phyloP scores from a whole-genome alignment of 148 eudicot genomes.

The Drosera capensis region DNA sequence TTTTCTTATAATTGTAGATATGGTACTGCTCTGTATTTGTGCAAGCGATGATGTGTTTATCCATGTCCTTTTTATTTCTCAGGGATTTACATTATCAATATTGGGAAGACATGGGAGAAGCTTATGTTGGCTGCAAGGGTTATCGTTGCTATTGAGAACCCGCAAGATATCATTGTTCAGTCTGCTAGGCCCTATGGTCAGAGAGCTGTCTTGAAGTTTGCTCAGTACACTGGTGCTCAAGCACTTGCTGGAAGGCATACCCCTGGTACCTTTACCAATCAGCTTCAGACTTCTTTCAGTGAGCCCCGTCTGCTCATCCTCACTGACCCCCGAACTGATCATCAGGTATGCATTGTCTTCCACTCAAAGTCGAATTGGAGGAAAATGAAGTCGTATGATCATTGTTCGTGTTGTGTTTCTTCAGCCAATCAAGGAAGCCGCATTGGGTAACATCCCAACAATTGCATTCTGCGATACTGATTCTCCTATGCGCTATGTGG shows the following conservation, averaged over 20 bases:
- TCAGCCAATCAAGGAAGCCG: constrained; percentile 70
- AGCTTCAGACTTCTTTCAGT: constrained; percentile 57
- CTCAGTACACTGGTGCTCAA: constrained; percentile 52
- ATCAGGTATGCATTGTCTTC: constrained; percentile 23
- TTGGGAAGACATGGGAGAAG: constrained; percentile 60
- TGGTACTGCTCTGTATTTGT: not conserved
- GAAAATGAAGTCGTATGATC: not conserved
- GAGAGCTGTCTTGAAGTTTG: constrained; percentile 70
- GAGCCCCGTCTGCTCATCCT: constrained; percentile 63
- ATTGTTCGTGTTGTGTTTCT: not conserved
- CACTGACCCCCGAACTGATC: constrained; percentile 66
- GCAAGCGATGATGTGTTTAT: too few species aligned
- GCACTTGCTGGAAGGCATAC: constrained; percentile 74
- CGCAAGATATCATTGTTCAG: constrained; percentile 62
- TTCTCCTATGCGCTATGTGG: constrained; percentile 62
- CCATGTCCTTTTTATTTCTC: too few species aligned
- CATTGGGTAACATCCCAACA: constrained; percentile 54
- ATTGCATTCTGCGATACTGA: constrained; percentile 78
- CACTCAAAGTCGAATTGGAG: not conserved
- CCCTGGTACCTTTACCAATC: constrained; percentile 68
- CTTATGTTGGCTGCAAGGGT: constrained; percentile 59
- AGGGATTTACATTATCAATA: constrained; percentile 54
- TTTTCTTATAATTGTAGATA: not conserved
- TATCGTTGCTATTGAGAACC: constrained; percentile 55
- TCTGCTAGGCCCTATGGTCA: constrained; percentile 77